Conservation (phyloP, 2,329 filamentous ascomycete genomes). For the Trichophyton simii region DNA sequence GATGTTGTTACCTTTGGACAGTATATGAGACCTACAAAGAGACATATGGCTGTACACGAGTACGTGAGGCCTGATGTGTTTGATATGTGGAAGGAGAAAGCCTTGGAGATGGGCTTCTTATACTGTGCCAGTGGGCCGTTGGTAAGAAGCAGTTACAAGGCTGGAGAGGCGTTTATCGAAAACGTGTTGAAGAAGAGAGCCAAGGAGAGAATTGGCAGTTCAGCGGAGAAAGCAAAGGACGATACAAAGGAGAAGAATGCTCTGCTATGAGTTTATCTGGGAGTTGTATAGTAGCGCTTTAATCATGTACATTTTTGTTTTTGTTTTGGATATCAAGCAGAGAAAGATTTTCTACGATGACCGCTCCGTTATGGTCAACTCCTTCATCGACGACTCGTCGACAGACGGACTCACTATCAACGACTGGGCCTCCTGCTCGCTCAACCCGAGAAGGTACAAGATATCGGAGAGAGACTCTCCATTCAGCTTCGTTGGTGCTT, state of each 20-base stretch:
- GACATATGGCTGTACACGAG: constrained; percentile 91
- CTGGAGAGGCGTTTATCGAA: constrained; percentile 96
- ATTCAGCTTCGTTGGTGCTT: constrained; percentile 49
- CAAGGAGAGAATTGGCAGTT: constrained; percentile 16
- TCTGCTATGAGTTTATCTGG: constrained; percentile 16
- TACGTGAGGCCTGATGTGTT: constrained; percentile 88
- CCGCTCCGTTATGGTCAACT: not conserved
- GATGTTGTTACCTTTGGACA: constrained; percentile 99
- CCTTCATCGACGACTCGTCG: not conserved
- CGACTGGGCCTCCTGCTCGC: constrained; percentile 38
- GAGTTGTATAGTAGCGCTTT: not conserved
- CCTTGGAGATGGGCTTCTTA: constrained; percentile 88
- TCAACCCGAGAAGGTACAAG: constrained; percentile 45
- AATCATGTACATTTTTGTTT: not conserved
- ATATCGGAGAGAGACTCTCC: constrained; percentile 46
- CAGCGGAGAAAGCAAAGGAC: constrained; percentile 19
- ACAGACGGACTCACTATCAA: constrained; percentile 16
- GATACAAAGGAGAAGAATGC: constrained; percentile 18
- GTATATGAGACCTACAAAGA: constrained; percentile 98
- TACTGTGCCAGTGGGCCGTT: constrained; percentile 91
- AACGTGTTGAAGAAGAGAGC: constrained; percentile 81
- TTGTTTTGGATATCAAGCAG: not conserved
- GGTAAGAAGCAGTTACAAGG: constrained; percentile 92
- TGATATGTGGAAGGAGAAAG: constrained; percentile 78
- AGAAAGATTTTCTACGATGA: not conserved